Conservation (phyloP, 140 eudicot species). For the Senecio squalidus region DNA sequence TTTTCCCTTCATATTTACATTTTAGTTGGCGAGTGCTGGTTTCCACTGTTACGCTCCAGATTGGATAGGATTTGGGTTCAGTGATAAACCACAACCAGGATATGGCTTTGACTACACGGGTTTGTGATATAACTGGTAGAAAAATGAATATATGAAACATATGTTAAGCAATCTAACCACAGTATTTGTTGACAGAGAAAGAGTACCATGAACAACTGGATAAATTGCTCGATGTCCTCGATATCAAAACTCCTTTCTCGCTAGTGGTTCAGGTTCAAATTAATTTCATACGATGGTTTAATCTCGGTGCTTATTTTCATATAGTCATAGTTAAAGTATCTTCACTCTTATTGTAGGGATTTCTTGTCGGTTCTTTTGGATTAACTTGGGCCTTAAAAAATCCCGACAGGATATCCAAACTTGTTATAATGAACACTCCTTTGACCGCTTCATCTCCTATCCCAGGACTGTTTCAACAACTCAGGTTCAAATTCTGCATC, state of each 20-base stretch:
- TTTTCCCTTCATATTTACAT: neutral
- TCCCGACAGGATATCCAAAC: constrained; percentile 72
- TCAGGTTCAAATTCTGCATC: constrained; percentile 51
- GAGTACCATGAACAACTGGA: constrained; percentile 94
- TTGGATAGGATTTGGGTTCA: constrained; percentile 99
- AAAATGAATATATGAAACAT: neutral
- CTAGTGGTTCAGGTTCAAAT: constrained; percentile 85
- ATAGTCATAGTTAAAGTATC: neutral
- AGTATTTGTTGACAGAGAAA: constrained; percentile 50
- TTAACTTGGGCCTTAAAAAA: constrained; percentile 96
- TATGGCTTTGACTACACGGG: constrained; percentile 96
- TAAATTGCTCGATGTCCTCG: constrained; percentile 69
- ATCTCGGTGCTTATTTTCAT: constrained; percentile 3
- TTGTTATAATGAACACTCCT: constrained; percentile 86
- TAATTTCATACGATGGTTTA: constrained; percentile 15
- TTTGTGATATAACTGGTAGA: constrained; percentile 22
- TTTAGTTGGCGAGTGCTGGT: constrained; percentile 78
- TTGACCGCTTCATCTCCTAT: constrained; percentile 85
- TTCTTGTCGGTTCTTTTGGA: constrained; percentile 95
- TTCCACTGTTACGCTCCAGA: constrained; percentile 96
- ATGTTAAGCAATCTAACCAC: constrained; percentile 12
- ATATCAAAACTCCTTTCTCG: constrained; percentile 65
- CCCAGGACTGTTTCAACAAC: constrained; percentile 97
- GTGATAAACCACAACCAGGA: constrained; percentile 93
- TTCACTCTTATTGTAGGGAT: constrained; percentile 60